Base-by-base conservation (phyloP, 2,329 filamentous ascomycete species). In the Tympanopsis confertula region DNA sequence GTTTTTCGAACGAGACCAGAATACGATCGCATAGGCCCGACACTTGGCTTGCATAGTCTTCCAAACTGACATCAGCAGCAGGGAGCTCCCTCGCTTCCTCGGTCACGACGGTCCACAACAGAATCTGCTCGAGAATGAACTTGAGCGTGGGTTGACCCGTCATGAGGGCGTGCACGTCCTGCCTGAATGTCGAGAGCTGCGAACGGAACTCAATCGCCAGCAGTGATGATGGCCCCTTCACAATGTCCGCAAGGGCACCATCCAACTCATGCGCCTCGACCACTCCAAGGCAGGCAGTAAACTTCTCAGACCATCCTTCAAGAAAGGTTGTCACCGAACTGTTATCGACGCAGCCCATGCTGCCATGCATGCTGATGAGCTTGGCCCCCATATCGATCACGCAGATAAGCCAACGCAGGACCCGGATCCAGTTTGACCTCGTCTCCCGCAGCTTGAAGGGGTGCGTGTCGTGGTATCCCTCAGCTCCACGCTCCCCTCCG, bases 1-100 rank as follows among this genome's bases (percentile, higher is more conserved):
- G 69, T 44, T 79, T 75, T 54, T 95, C 86, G 35, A 94, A 69
- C 1, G 83, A 80, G 24, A 89, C 82, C 2, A 95, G 74, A 19
- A 89, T 72, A 36, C 75, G 74, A 55, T 94, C 84, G 35, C 81
- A 73, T n/a, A 82, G 64, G 1, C 59, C 70, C 26, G 84, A 71
- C 2, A 86, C 56, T 3, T 68, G 62, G 13, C 68, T 58, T 30
- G 77, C 71, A 33, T 87, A 70, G 1, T 58, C 52, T 14, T 67
- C 24, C 38, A 47, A 47, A 35, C 43, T 37, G 38, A 47, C 33
- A 7, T 39, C 35, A 12, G 32, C 30, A 4, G 39, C 33, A 12
- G 42, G 36, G 19, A 42, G 17, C 5, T 41, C 38, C 22, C 44
- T 42, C 3, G 47, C 35, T 18, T 60, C 51, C 19, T 57, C 42